Percentiles rank a stretch among this genome's conserved stretches.
phyloP scores from a whole-genome alignment of 164 flowering plant genomes.

The Houttuynia cordata region DNA sequence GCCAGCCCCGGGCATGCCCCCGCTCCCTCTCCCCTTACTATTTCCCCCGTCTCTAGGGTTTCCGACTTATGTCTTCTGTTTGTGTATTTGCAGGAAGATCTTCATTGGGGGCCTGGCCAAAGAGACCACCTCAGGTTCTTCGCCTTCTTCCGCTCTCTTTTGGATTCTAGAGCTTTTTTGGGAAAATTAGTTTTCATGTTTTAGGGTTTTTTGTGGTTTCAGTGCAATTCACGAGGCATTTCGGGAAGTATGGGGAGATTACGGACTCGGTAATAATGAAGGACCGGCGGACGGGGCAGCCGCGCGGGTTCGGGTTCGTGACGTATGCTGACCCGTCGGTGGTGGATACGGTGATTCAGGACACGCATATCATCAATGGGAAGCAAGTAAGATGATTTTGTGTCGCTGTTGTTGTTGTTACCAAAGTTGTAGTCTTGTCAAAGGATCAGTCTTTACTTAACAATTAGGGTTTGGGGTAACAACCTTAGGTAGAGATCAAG shows the following conservation, averaged over 20 bases:
- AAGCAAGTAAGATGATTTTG: conserved; percentile 48
- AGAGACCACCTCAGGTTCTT: conserved; percentile 66
- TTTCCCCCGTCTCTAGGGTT: not conserved
- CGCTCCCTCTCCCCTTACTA: not conserved
- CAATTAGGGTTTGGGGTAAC: not conserved
- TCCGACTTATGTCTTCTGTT: not conserved
- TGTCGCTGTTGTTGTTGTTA: too few species aligned
- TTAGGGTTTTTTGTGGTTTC: not conserved
- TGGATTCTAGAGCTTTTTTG: not conserved
- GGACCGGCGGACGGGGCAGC: conserved; percentile 65
- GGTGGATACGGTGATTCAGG: conserved; percentile 69
- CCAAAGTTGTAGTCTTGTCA: not conserved
- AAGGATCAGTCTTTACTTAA: not conserved
- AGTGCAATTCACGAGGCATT: conserved; percentile 61
- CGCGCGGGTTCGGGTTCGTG: conserved; percentile 85
- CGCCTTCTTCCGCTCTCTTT: not conserved
- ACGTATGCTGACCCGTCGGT: conserved; percentile 84
- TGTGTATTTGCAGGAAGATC: conserved; percentile 53
- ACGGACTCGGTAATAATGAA: conserved; percentile 86
- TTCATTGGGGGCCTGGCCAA: conserved; percentile 84
- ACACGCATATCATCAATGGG: conserved; percentile 61
- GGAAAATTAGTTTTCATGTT: not conserved
- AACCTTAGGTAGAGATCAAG: conserved; percentile 68
- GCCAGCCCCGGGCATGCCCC: conserved; percentile 54
- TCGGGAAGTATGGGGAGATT: conserved; percentile 74